Evolutionary conservation across 148 eudicot genomes (phyloP).

Genomic region (Amaranthus hypochondriacus): DNA sequence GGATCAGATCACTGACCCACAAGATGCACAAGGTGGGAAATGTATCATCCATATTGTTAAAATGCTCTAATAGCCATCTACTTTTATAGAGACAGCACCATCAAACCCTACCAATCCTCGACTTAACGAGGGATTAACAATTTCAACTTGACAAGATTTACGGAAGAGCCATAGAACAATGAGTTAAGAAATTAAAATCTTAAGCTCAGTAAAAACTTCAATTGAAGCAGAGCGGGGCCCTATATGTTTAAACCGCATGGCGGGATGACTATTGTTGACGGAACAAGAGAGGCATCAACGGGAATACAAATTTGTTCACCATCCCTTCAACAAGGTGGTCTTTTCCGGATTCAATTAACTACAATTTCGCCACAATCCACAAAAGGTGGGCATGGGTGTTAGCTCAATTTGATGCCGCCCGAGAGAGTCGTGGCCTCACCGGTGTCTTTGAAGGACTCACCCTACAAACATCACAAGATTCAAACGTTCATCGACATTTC

Average conservation of each 20-base stretch:
- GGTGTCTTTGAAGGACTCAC: conserved; percentile 99
- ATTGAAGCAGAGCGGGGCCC: conserved; percentile 26
- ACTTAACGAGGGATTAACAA: too few relatives aligned
- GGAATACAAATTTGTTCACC: conserved; percentile 18
- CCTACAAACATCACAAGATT: conserved; percentile 34
- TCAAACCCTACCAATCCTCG: too few relatives aligned
- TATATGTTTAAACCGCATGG: conserved; percentile 7
- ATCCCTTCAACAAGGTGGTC: conserved; percentile 24
- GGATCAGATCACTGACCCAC: too few relatives aligned
- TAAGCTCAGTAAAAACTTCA: conserved; percentile 19
- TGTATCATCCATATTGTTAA: too few relatives aligned
- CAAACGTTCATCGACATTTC: too few relatives aligned
- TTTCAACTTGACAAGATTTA: neutral
- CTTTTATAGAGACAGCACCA: too few relatives aligned
- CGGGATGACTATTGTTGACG: conserved; percentile 13
- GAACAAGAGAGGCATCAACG: conserved; percentile 17
- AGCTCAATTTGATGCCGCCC: conserved; percentile 34
- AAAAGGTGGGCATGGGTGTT: conserved; percentile 13
- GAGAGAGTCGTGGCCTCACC: conserved; percentile 72
- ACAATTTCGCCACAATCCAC: conserved; percentile 20
- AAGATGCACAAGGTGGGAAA: too few relatives aligned
- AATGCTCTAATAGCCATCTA: too few relatives aligned
- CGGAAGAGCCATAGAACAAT: neutral
- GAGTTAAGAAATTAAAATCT: conserved; percentile 10
- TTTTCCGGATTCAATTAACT: conserved; percentile 30